A percentile compares a stretch with the other conserved stretches of the same genome.
These are phyloP conservation scores for Puccinia horiana DNA, from an alignment of 1,284 basidiomycete genomes.

Conservation along the genomic window DNA sequence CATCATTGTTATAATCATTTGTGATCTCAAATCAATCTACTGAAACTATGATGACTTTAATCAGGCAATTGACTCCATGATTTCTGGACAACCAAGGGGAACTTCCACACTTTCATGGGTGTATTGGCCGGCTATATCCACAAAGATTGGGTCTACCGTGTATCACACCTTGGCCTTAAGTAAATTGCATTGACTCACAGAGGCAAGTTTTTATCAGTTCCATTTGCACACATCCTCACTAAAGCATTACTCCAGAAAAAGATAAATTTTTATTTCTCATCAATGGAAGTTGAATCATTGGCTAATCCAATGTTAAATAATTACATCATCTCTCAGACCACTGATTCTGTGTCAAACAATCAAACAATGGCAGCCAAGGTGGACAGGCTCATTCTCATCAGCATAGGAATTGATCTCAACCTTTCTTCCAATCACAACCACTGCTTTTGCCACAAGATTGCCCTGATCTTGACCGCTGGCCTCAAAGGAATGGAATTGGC, in stretches of 20 bases:
- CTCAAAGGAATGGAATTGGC: not conserved
- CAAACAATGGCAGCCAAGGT: not conserved
- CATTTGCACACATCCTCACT: not conserved
- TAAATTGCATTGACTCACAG: not conserved
- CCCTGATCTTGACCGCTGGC: not conserved
- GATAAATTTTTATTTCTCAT: conserved; percentile 16
- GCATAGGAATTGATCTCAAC: not conserved
- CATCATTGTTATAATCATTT: too few relatives aligned
- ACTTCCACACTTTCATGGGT: conserved; percentile 25
- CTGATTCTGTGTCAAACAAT: not conserved
- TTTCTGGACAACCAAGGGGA: conserved; percentile 22
- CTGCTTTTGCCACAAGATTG: not conserved
- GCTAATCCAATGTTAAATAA: not conserved
- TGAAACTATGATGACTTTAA: too few relatives aligned
- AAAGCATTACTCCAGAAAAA: conserved; percentile 18
- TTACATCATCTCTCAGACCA: not conserved
- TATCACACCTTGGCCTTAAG: conserved; percentile 11
- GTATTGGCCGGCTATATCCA: conserved; percentile 4
- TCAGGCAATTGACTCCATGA: not conserved
- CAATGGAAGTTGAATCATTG: not conserved
- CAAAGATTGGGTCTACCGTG: not conserved
- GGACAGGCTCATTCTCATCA: not conserved
- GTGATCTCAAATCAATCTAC: not conserved
- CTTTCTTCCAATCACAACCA: not conserved
- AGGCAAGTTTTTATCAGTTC: not conserved